Percentiles rank a stretch among this genome's conserved stretches.
Evolutionary conservation across 192 early-diverging fungal species (phyloP).

Genomic region (Coemansia pectinata): DNA sequence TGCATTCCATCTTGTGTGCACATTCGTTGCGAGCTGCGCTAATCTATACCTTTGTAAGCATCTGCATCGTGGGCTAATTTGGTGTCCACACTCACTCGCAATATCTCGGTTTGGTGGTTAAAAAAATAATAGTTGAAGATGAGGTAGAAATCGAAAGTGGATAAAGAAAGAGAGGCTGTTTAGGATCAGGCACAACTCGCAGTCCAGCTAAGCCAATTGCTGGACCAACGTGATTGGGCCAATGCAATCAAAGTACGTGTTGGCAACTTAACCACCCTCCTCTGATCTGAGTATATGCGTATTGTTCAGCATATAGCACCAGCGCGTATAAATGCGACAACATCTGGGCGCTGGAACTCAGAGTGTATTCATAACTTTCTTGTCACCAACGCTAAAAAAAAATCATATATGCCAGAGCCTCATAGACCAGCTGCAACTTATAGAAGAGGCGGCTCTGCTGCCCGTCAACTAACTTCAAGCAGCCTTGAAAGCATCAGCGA

Average conservation of each 20-base stretch:
- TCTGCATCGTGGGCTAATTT: slow-evolving; percentile 62
- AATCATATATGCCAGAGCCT: neutral
- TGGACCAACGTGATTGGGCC: slow-evolving; percentile 1
- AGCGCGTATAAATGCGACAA: neutral
- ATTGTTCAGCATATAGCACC: neutral
- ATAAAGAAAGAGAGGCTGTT: neutral
- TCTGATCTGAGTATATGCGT: neutral
- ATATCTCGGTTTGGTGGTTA: neutral
- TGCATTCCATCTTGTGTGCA: neutral
- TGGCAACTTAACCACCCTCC: neutral
- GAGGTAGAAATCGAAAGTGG: neutral
- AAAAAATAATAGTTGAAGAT: neutral
- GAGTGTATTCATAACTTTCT: neutral
- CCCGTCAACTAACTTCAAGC: neutral
- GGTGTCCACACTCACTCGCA: neutral
- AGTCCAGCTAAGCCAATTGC: neutral
- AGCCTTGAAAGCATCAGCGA: slow-evolving; percentile 10
- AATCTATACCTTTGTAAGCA: slow-evolving; percentile 71
- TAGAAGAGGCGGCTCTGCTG: neutral
- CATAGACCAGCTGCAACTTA: neutral
- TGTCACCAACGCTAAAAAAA: too few species aligned
- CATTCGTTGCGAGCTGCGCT: neutral
- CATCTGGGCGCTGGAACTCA: neutral
- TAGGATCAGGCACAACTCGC: neutral
- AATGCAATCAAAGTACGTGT: neutral